Evolutionary conservation across 2,329 filamentous ascomycete genomes (phyloP).

Genomic region (Dryadomyces quercivorus): DNA sequence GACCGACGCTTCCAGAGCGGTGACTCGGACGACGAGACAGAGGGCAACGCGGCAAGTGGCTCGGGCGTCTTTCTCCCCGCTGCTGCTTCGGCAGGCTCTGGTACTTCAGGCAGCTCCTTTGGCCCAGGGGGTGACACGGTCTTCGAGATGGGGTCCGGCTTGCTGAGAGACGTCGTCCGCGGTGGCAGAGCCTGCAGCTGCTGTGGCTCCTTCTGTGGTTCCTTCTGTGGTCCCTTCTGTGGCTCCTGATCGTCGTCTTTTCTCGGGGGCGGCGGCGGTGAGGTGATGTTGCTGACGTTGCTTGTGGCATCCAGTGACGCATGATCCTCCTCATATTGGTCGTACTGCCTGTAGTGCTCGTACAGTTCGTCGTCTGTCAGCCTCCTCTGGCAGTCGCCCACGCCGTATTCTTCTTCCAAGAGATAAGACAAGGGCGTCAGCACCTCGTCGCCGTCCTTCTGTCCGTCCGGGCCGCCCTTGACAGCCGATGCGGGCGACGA

Average conservation of each 20-base stretch:
- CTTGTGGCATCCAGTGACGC: not conserved
- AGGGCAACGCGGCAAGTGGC: slow-evolving; percentile 9
- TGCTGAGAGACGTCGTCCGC: slow-evolving; percentile 7
- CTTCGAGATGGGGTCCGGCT: not conserved
- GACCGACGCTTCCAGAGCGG: slow-evolving; percentile 40
- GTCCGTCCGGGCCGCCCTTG: not conserved
- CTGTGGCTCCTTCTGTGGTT: not conserved
- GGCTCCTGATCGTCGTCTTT: not conserved
- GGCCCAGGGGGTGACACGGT: not conserved
- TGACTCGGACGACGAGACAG: slow-evolving; percentile 12
- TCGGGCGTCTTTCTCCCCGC: not conserved
- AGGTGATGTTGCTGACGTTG: not conserved
- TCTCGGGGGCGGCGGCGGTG: not conserved
- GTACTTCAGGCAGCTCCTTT: not conserved
- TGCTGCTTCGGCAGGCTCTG: not conserved
- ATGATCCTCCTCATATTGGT: not conserved
- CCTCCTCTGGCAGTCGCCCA: not conserved
- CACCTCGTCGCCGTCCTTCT: not conserved
- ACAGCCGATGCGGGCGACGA: not conserved
- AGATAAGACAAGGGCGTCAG: slow-evolving; percentile 10
- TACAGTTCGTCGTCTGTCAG: not conserved
- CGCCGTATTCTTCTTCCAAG: slow-evolving; percentile 6
- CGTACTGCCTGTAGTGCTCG: not conserved
- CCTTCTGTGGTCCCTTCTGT: not conserved
- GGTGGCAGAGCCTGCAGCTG: slow-evolving; percentile 4